Conservation (phyloP, 2,329 filamentous ascomycete species). For the Aureobasidium leucospermi region DNA sequence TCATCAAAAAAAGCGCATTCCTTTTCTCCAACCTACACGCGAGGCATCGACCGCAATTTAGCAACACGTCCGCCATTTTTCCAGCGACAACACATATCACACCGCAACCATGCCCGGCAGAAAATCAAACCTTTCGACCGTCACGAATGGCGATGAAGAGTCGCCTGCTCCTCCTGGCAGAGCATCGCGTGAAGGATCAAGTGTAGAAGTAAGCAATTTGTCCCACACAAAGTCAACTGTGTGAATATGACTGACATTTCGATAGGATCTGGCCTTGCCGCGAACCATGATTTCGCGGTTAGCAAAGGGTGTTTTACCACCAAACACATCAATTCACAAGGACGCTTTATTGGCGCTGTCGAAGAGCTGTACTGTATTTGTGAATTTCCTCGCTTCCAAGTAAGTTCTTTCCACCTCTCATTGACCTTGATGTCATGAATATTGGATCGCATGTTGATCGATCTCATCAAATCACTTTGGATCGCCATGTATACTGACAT, state of each 20-base stretch:
- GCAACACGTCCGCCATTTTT: background rate
- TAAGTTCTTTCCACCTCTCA: conserved; percentile 39
- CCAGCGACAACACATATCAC: no score
- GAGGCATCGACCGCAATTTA: no score
- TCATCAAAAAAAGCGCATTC: background rate
- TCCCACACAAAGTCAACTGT: background rate
- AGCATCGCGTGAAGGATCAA: conserved; percentile 24
- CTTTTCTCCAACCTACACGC: no score
- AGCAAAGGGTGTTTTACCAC: conserved; percentile 70
- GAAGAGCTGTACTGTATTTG: conserved; percentile 76
- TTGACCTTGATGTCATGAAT: background rate
- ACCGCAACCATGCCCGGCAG: conserved; percentile 36
- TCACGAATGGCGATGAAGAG: conserved; percentile 32
- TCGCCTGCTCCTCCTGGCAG: conserved; percentile 20
- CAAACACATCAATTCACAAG: conserved; percentile 76
- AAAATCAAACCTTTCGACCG: conserved; percentile 39
- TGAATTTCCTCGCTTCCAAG: conserved; percentile 71
- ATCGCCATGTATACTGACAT: background rate
- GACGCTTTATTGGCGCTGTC: conserved; percentile 73
- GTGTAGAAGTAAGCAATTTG: conserved; percentile 33
- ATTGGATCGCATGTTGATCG: background rate
- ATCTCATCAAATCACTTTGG: no score
- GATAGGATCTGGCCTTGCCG: conserved; percentile 65
- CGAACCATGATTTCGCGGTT: conserved; percentile 75
- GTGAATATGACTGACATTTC: background rate